Conservation (phyloP, 2,329 filamentous ascomycete species). For the Paramyrothecium roridum region DNA sequence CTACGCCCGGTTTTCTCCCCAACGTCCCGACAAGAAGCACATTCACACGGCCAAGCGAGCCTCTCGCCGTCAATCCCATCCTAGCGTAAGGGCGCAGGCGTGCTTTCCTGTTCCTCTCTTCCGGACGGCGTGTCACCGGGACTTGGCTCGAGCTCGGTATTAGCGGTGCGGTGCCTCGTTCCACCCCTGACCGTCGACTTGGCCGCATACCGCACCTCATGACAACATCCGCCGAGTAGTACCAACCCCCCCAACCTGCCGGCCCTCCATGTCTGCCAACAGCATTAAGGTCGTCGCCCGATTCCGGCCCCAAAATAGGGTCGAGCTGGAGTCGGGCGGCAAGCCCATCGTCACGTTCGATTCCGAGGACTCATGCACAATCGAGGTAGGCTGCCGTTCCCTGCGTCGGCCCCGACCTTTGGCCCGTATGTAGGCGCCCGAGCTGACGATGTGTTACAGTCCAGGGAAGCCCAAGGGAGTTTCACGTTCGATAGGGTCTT, state of each 20-base stretch:
- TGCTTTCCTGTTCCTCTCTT: neutral
- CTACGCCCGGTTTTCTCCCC: neutral
- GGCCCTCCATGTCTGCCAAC: conserved; percentile 52
- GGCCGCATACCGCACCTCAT: conserved; percentile 13
- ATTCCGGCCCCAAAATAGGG: conserved; percentile 94
- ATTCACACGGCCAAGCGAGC: neutral
- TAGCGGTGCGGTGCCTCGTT: neutral
- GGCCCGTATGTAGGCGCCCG: neutral
- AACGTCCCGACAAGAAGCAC: neutral
- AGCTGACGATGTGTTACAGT: conserved; percentile 48
- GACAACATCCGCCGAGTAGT: conserved; percentile 19
- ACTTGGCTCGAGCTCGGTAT: neutral
- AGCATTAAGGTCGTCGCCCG: conserved; percentile 91
- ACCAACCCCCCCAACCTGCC: neutral
- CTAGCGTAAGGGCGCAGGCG: neutral
- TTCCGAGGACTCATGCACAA: conserved; percentile 80
- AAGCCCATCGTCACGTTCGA: conserved; percentile 89
- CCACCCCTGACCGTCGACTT: neutral
- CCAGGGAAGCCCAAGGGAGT: conserved; percentile 74
- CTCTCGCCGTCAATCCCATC: neutral
- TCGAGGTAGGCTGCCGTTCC: conserved; percentile 63
- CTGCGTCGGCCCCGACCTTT: neutral
- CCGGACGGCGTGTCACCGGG: neutral
- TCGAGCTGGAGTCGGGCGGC: conserved; percentile 86
- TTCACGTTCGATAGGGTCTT: conserved; percentile 99